Evolutionary conservation across 768 basidiomycete species (phyloP).

Genomic region (Trametes cinnabarina): DNA sequence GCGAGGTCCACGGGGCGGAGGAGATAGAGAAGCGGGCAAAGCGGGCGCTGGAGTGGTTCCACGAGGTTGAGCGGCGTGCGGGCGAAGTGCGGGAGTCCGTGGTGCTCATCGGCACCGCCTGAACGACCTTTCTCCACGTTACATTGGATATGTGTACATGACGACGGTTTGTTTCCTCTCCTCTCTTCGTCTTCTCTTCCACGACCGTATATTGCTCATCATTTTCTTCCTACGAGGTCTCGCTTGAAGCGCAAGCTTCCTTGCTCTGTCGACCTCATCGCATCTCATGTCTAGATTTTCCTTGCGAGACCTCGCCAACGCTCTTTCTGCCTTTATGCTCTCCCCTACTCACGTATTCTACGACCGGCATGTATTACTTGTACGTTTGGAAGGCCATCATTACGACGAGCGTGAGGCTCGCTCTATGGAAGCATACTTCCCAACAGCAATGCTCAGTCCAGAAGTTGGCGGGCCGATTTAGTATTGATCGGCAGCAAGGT

Average conservation of each 20-base stretch:
- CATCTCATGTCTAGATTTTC: not conserved
- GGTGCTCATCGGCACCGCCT: slow-evolving; percentile 6
- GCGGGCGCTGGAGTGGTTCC: slow-evolving; percentile 75
- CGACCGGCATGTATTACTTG: slow-evolving; percentile 20
- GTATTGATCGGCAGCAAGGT: too few species aligned
- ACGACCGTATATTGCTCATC: slow-evolving; percentile 13
- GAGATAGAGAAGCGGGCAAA: slow-evolving; percentile 67
- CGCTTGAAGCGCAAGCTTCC: not conserved
- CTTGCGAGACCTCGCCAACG: slow-evolving; percentile 7
- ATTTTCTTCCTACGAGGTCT: slow-evolving; percentile 5
- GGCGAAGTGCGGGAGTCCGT: slow-evolving; percentile 34
- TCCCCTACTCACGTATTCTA: slow-evolving; percentile 12
- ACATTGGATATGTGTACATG: slow-evolving; percentile 6
- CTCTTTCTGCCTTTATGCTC: slow-evolving; percentile 16
- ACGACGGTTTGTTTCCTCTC: not conserved
- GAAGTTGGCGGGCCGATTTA: too few species aligned
- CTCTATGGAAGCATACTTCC: too few species aligned
- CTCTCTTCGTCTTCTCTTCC: not conserved
- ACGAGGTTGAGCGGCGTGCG: slow-evolving; percentile 49
- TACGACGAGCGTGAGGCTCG: slow-evolving; percentile 4
- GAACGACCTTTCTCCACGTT: not conserved
- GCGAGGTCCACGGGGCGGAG: slow-evolving; percentile 76
- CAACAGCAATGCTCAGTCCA: too few species aligned
- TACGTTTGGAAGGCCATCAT: slow-evolving; percentile 12
- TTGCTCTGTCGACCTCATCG: not conserved